A percentile compares a stretch with the other conserved stretches of the same genome.
These are phyloP conservation scores for Tetracladium marchalianum DNA, from an alignment of 495 filamentous ascomycete genomes.

Conservation along the genomic window DNA sequence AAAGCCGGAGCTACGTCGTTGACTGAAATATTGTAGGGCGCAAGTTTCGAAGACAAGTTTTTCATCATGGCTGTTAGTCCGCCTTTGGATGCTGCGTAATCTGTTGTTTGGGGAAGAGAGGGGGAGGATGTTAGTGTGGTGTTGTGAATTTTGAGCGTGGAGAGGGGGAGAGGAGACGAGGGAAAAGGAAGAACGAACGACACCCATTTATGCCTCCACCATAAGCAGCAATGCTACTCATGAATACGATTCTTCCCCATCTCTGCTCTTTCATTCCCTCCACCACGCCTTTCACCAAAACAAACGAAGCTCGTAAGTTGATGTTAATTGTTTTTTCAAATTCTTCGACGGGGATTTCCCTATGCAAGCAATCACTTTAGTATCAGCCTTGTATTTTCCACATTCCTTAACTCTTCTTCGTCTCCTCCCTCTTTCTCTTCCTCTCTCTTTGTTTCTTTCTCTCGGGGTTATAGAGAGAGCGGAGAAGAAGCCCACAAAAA, in stretches of 20 bases:
- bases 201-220: conserved; percentile 61
- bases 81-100: conserved; percentile 59
- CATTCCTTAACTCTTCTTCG: neutral
- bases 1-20: conserved; percentile 70
- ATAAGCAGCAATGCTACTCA: conserved; percentile 56
- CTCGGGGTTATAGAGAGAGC: too few species aligned
- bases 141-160: too few species aligned
- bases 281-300: conserved; percentile 53
- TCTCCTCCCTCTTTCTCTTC: too few species aligned
- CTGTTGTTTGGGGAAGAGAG: conserved; percentile 16
- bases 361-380: too few species aligned
- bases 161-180: neutral
- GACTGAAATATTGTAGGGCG: conserved; percentile 55
- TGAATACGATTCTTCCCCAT: conserved; percentile 61
- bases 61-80: conserved; percentile 56
- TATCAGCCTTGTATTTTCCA: too few species aligned
- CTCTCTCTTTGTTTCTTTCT: too few species aligned
- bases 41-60: conserved; percentile 52
- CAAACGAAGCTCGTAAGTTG: conserved; percentile 56
- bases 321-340: conserved; percentile 58
- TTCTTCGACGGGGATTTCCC: conserved; percentile 37
- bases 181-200: conserved; percentile 28
- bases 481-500: too few species aligned
- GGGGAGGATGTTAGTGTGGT: neutral
- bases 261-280: conserved; percentile 50